Percentiles rank a stretch among this genome's conserved stretches.
phyloP scores from a whole-genome alignment of 192 early-diverging fungal genomes.

The Coemansia furcata region DNA sequence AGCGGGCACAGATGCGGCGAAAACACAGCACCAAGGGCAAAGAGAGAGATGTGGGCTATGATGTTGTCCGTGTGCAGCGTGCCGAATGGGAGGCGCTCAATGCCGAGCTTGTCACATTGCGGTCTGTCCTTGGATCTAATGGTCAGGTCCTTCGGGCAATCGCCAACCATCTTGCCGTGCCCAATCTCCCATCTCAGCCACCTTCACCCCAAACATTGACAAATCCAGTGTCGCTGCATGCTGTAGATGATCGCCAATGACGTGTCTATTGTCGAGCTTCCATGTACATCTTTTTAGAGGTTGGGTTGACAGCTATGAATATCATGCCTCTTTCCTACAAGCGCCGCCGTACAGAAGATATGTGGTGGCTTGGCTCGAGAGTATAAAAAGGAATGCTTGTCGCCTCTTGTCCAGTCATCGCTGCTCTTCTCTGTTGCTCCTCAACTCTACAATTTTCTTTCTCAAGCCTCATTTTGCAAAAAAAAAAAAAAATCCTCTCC shows the following conservation, averaged over 20 bases:
- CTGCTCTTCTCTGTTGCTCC: neutral
- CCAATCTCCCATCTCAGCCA: neutral
- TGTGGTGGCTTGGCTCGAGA: neutral
- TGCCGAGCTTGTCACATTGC: conserved; percentile 32
- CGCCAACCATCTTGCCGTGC: conserved; percentile 26
- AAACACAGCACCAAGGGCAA: conserved; percentile 16
- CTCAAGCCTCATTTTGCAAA: too few species aligned
- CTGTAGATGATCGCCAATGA: neutral
- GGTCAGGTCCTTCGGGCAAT: conserved; percentile 32
- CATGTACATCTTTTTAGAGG: neutral
- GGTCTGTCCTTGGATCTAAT: conserved; percentile 18
- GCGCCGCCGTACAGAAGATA: neutral
- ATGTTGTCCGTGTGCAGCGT: conserved; percentile 15
- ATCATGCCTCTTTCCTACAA: neutral
- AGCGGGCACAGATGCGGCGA: neutral
- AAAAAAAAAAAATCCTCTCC: too few species aligned
- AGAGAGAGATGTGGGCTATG: neutral
- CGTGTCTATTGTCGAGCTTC: neutral
- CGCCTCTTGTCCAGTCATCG: neutral
- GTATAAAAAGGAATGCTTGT: neutral
- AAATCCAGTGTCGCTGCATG: neutral
- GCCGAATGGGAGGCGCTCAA: conserved; percentile 42
- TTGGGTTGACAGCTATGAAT: neutral
- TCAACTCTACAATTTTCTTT: too few species aligned
- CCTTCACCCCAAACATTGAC: neutral